These are phyloP conservation scores for Anthracocystis walkeri DNA, from an alignment of 1,284 basidiomycete genomes.

Conservation along the genomic window DNA sequence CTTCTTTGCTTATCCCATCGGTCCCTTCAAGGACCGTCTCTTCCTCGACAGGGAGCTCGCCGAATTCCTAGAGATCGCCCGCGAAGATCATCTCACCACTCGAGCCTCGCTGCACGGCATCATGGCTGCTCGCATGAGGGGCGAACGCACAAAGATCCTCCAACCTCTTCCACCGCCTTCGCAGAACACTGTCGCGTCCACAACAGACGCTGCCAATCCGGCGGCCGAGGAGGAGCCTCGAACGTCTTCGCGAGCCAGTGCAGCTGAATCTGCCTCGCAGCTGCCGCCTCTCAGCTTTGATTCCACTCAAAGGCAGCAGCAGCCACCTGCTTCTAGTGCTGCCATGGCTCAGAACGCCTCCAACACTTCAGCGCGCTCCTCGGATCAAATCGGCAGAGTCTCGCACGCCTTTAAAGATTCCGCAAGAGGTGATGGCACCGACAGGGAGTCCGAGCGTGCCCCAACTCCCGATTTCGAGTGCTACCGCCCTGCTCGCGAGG, in stretches of 20 bases:
- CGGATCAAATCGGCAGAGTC: conserved; percentile 13
- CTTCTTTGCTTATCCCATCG: conserved; percentile 70
- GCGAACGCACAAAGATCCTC: conserved; percentile 66
- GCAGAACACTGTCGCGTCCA: conserved; percentile 17
- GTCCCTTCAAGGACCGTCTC: conserved; percentile 74
- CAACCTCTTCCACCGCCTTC: conserved; percentile 61
- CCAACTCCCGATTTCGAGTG: conserved; percentile 27
- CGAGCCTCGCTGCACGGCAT: conserved; percentile 63
- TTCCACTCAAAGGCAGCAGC: conserved; percentile 18
- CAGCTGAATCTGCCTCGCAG: conserved; percentile 18
- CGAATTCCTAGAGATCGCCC: conserved; percentile 81
- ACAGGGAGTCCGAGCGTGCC: conserved; percentile 11
- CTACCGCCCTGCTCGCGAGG: conserved; percentile 19
- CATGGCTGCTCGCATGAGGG: conserved; percentile 68
- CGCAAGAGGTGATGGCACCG: conserved; percentile 15
- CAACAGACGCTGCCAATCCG: conserved; percentile 1
- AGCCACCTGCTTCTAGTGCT: conserved; percentile 4
- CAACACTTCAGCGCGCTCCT: conserved; percentile 13
- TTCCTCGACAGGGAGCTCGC: conserved; percentile 89
- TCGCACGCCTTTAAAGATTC: conserved; percentile 34
- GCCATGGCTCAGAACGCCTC: conserved; percentile 4
- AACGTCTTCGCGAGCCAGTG: conserved; percentile 23
- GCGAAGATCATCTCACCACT: conserved; percentile 72
- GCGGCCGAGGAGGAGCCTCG: conserved; percentile 17
- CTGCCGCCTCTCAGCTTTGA: conserved; percentile 58